Evolutionary conservation across 106 monocot genomes (phyloP).

Genomic region (Dioscorea alata): DNA sequence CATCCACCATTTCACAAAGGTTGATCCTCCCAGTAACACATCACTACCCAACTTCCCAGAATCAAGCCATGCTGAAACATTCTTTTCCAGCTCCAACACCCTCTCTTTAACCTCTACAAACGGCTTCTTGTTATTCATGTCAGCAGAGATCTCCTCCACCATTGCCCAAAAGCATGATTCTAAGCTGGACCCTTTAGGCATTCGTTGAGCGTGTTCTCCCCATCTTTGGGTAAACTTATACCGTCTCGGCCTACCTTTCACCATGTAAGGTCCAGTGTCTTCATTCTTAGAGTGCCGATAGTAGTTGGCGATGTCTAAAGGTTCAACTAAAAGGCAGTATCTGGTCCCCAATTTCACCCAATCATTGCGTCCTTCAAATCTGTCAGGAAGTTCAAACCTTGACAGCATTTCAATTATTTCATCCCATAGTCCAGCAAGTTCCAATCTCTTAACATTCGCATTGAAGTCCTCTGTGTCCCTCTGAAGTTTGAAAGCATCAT

Average conservation of each 20-base stretch:
- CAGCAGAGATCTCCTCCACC: slow-evolving; percentile 39
- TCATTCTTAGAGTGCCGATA: slow-evolving; percentile 52
- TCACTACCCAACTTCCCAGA: slow-evolving; percentile 24
- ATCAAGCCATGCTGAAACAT: slow-evolving; percentile 19
- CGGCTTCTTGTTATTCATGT: slow-evolving; percentile 9
- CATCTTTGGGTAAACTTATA: slow-evolving; percentile 42
- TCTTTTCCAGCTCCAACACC: slow-evolving; percentile 28
- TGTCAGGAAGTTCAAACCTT: slow-evolving; percentile 36
- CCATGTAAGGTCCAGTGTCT: slow-evolving; percentile 49
- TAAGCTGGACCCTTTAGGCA: slow-evolving; percentile 16
- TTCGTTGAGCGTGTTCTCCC: slow-evolving; percentile 26
- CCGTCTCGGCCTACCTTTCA: slow-evolving; percentile 40
- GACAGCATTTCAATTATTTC: slow-evolving; percentile 54
- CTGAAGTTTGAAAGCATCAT: slow-evolving; percentile 50
- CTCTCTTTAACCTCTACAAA: slow-evolving; percentile 20
- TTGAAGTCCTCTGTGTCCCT: slow-evolving; percentile 34
- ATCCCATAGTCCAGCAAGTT: slow-evolving; percentile 56
- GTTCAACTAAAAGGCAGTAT: slow-evolving; percentile 44
- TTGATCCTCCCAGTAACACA: slow-evolving; percentile 24
- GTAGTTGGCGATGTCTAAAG: slow-evolving; percentile 59
- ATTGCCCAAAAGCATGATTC: slow-evolving; percentile 58
- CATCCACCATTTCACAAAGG: slow-evolving; percentile 49
- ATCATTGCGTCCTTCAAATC: slow-evolving; percentile 29
- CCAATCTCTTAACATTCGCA: slow-evolving; percentile 41
- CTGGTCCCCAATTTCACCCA: slow-evolving; percentile 45